A percentile compares a stretch with the other conserved stretches of the same genome.
These are phyloP conservation scores for Apiotrichum veenhuisii DNA, from an alignment of 1,284 basidiomycete species.

Conservation along the genomic window DNA sequence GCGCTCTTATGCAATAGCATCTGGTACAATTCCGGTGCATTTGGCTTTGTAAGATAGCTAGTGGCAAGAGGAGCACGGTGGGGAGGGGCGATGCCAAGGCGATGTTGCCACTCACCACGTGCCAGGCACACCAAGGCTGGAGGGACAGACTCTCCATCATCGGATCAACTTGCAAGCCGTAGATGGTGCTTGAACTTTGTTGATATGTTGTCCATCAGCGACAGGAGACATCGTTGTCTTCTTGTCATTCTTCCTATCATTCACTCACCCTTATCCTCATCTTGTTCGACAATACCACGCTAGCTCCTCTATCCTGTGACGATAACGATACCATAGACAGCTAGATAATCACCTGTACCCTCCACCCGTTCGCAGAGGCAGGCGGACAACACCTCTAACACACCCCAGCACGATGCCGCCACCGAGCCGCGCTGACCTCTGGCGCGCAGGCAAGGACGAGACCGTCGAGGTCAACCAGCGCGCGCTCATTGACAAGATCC, in stretches of 20 bases:
- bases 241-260: neutral
- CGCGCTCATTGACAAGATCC: slow-evolving; percentile 83
- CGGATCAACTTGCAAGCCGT: neutral
- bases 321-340: too few relatives aligned
- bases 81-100: neutral
- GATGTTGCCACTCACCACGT: neutral
- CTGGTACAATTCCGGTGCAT: too few relatives aligned
- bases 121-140: neutral
- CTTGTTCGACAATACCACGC: neutral
- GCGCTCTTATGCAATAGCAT: too few relatives aligned
- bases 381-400: neutral
- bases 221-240: neutral
- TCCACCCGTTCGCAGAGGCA: neutral
- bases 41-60: too few relatives aligned
- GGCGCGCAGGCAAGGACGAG: slow-evolving; percentile 45
- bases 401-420: slow-evolving; percentile 21
- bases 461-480: slow-evolving; percentile 87
- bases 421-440: slow-evolving; percentile 35
- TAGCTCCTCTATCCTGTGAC: too few relatives aligned
- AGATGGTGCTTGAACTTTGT: too few relatives aligned
- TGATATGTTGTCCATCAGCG: too few relatives aligned
- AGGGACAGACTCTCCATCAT: too few relatives aligned
- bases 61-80: neutral
- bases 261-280: neutral
- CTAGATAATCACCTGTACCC: too few relatives aligned